Base-by-base conservation (phyloP, 768 basidiomycete genomes). In the Tricholoma saponaceum region DNA sequence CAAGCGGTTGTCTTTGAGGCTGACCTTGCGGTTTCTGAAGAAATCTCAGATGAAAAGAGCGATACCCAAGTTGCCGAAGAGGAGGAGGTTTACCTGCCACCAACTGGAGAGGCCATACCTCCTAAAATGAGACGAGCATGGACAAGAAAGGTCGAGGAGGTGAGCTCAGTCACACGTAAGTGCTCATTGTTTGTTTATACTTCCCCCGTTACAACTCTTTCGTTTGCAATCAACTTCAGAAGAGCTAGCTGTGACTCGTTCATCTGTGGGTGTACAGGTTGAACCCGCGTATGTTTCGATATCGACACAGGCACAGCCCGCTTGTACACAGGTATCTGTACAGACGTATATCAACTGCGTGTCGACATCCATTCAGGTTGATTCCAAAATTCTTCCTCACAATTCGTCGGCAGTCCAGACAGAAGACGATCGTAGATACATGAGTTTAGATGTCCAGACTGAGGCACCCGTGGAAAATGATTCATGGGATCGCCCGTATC, bases 51-150 rank as follows among this genome's bases (percentile, higher is more conserved):
- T 47, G 71, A 72, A 16, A 77, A 80, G 58, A 77, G 74, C 32
- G 70, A 73, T 59, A 71, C 72, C 22, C 72, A 76, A 59, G 69
- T 72, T 51, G 69, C 66, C 35, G 71, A 74, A 53, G 78, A 77
- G 44, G 77, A 82, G 53, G 73, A 74, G 37, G 65, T 58, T 23
- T 56, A 60, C 55, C 51, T 66, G 52, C 65, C 65, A 39, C 66
- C 65, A 9, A 51, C 63, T 32, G 68, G 71, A 43, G 72, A 76
- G 56, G 70, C 71, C 56, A 74, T 86, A 26, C 84, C 84, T 44
- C 85, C 85, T 22, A 86, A 85, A 72, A 81, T 86, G 82, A 76
- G 84, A 51, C 78, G 82, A 64, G 78, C 79, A 25, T 86, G 85
- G 84, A 75, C 72, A 43, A 83, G 72, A 65, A 78, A 75, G 65